Conservation (phyloP, 805 yeast species). For the Candida maris region DNA sequence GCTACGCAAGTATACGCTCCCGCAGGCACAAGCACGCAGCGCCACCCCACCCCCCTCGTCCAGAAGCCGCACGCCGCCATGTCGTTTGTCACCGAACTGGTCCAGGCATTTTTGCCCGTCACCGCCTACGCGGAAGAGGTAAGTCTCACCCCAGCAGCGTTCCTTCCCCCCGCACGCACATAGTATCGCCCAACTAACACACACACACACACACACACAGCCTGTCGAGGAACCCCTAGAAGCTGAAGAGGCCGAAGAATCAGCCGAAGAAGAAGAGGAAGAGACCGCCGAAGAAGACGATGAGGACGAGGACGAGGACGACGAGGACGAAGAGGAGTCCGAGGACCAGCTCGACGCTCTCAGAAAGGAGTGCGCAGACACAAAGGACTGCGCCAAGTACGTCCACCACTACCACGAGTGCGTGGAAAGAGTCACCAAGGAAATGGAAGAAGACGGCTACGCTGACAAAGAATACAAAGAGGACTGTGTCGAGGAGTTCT, state of each 20-base stretch:
- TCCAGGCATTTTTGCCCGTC: slow-evolving; percentile 76
- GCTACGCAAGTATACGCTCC: neutral
- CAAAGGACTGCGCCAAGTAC: slow-evolving; percentile 64
- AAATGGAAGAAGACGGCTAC: slow-evolving; percentile 79
- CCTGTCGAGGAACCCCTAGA: slow-evolving; percentile 31
- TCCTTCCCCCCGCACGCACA: too few relatives aligned
- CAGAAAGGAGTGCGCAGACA: slow-evolving; percentile 65
- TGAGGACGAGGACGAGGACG: slow-evolving; percentile 38
- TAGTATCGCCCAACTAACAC: too few relatives aligned
- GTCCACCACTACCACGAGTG: slow-evolving; percentile 93
- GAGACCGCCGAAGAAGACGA: slow-evolving; percentile 35
- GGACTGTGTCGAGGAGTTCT: slow-evolving; percentile 97
- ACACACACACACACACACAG: slow-evolving; percentile 17
- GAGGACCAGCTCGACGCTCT: slow-evolving; percentile 64
- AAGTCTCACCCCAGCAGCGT: too few relatives aligned
- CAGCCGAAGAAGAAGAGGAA: slow-evolving; percentile 48
- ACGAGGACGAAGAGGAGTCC: slow-evolving; percentile 53
- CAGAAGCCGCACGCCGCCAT: slow-evolving; percentile 12
- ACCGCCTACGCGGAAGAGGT: slow-evolving; percentile 78
- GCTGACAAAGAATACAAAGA: slow-evolving; percentile 81
- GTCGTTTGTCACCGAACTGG: slow-evolving; percentile 62
- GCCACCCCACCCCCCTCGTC: neutral
- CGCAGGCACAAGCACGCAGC: neutral
- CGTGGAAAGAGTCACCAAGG: slow-evolving; percentile 89
- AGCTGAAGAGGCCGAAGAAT: slow-evolving; percentile 37